Conservation (phyloP, 352 stramenopile species). For the Globisporangium rhizosaccharum region DNA sequence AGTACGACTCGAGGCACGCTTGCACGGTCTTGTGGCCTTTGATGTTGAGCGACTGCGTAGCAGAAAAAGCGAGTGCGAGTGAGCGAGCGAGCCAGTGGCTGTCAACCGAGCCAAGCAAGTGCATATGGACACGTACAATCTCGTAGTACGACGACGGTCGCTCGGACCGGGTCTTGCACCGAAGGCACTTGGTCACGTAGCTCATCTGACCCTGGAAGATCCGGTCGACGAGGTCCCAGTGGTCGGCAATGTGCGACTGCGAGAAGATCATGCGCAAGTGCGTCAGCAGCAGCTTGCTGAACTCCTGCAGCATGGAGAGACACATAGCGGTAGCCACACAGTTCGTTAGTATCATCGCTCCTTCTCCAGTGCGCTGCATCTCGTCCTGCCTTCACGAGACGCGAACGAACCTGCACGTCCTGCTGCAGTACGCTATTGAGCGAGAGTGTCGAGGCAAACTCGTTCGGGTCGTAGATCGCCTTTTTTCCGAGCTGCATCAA, state of each 20-base stretch:
- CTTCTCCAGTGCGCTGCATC: background rate
- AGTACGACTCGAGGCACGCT: conserved; percentile 65
- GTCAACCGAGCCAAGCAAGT: background rate
- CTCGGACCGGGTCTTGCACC: conserved; percentile 60
- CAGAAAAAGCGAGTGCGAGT: background rate
- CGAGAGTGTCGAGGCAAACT: conserved; percentile 72
- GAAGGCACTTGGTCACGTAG: conserved; percentile 81
- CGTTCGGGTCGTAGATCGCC: conserved; percentile 63
- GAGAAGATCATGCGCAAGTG: conserved; percentile 75
- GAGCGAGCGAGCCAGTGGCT: background rate
- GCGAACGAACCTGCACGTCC: conserved; percentile 65
- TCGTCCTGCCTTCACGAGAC: background rate
- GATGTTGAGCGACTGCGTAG: conserved; percentile 69
- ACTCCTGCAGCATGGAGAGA: conserved; percentile 49
- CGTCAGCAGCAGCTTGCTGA: conserved; percentile 80
- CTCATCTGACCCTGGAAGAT: conserved; percentile 81
- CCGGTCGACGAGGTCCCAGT: conserved; percentile 65
- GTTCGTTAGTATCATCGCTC: background rate
- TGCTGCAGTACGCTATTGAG: conserved; percentile 84
- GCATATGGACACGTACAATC: conserved; percentile 35
- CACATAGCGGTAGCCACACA: background rate
- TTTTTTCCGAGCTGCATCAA: conserved; percentile 77
- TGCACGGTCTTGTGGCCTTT: conserved; percentile 73
- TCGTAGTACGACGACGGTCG: conserved; percentile 76
- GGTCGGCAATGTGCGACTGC: conserved; percentile 42